Base-by-base conservation (phyloP, 1,139 yeast genomes). In the Suhomyces terraborum region DNA sequence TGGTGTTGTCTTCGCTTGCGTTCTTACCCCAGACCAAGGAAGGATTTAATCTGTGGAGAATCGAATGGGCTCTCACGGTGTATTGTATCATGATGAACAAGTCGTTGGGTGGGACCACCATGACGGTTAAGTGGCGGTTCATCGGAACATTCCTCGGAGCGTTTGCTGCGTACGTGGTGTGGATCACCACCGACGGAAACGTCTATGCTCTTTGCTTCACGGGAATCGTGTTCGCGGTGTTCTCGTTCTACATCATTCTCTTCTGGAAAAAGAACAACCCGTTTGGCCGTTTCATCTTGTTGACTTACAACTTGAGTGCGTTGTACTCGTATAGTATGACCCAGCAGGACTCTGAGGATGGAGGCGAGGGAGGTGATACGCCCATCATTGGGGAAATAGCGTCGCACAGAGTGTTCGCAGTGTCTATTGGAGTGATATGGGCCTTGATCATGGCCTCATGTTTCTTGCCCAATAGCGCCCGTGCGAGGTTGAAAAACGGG, bases 61-160 rank as follows among this genome's bases (percentile, higher is more conserved):
- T 86, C 12, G 96, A 88, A 59, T 88, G 96, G 96, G 84, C 89
- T 0, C 64, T 88, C 28, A 84, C 86, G 10, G 82, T 91, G 0
- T 88, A 81, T 54, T 81, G 88, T 52, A 84, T 88, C 42, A 85
- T 88, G 70, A 86, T 87, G 93, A 85, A 83, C 55, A 86, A 86
- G 55, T 83, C 91, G 0, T 68, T 86, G n/a, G 96, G 95, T 10
- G 95, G 95, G 0, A 88, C 95, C 0, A 76, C 87, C 12, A 80
- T 82, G 79, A 84, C 94, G 0, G 81, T 84, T 1, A 82, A 84
- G 49, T 82, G 86, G 79, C 70, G 96, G 48, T 72, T 87, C 41
- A 52, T 82, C 13, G 96, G 96, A 0, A 87, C 95, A 0, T 79
- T 82, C 48, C 42, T 84, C 8, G 96, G 96, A 0, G 86, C 91